A percentile compares a stretch with the other conserved stretches of the same genome.
These are phyloP conservation scores for Dictyostelium brefeldianum DNA, from an alignment of 78 protist genomes.

Conservation along the genomic window DNA sequence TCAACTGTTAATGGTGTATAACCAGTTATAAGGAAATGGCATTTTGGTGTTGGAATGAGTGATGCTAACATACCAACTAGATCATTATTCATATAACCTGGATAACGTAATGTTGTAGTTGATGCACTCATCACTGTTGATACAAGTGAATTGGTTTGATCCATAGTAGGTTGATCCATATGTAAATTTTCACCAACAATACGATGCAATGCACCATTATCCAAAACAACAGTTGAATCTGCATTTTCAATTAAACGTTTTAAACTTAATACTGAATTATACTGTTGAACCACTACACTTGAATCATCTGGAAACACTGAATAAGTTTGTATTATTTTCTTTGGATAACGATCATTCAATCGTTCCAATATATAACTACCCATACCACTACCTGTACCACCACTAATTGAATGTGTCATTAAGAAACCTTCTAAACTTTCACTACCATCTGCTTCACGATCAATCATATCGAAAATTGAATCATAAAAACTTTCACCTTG, in stretches of 20 bases:
- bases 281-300: constrained; percentile 98
- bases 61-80: constrained; percentile 97
- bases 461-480: constrained; percentile 96
- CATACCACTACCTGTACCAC: constrained; percentile 99
- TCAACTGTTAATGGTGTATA: constrained; percentile 95
- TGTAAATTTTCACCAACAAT: constrained; percentile 95
- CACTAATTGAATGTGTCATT: constrained; percentile 98
- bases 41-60: constrained; percentile 99
- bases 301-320: constrained; percentile 96
- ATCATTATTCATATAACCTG: constrained; percentile 99
- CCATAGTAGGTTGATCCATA: constrained; percentile 88
- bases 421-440: constrained; percentile 97
- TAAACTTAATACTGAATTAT: constrained; percentile 97
- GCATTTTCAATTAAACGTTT: constrained; percentile 96
- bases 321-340: constrained; percentile 99
- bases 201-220: constrained; percentile 98
- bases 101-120: constrained; percentile 98
- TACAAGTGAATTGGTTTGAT: constrained; percentile 88
- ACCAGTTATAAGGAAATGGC: constrained; percentile 99
- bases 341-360: constrained; percentile 97
- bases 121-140: constrained; percentile 99
- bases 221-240: constrained; percentile 97
- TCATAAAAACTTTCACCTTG: constrained; percentile 87
- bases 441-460: constrained; percentile 98
- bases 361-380: constrained; percentile 97